phyloP scores from a whole-genome alignment of 768 basidiomycete genomes.

The Pholiota microspora region DNA sequence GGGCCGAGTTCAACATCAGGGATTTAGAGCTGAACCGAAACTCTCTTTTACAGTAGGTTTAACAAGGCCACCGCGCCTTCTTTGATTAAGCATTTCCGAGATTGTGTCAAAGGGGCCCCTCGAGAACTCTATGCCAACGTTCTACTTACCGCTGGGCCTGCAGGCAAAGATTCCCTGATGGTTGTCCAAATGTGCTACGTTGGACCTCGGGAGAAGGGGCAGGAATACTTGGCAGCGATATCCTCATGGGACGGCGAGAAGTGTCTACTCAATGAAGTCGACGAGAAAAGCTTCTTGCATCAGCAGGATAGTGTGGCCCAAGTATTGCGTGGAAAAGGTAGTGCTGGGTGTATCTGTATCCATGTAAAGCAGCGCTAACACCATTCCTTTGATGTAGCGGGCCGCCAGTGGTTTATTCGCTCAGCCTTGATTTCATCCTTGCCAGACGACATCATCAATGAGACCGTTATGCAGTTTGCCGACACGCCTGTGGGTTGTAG shows the following conservation, averaged over 20 bases:
- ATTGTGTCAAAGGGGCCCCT: constrained; percentile 88
- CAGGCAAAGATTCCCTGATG: constrained; percentile 78
- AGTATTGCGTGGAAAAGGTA: constrained; percentile 81
- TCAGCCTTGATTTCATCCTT: constrained; percentile 80
- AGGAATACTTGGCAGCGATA: constrained; percentile 77
- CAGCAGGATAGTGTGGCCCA: constrained; percentile 94
- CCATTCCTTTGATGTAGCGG: constrained; percentile 41
- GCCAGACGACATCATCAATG: constrained; percentile 82
- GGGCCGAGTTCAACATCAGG: not conserved
- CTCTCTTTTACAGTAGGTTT: constrained; percentile 62
- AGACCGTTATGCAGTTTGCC: constrained; percentile 79
- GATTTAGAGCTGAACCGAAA: constrained; percentile 9
- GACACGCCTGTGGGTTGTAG: constrained; percentile 90
- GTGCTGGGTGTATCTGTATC: constrained; percentile 1
- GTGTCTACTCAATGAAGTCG: constrained; percentile 85
- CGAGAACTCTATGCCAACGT: constrained; percentile 88
- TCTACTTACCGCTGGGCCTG: constrained; percentile 87
- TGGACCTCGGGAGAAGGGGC: constrained; percentile 70
- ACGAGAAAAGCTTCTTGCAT: constrained; percentile 84
- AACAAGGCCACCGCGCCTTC: constrained; percentile 84
- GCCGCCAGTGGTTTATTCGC: constrained; percentile 90
- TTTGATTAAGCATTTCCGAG: constrained; percentile 87
- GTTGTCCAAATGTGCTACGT: constrained; percentile 92
- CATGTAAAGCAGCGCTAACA: constrained; percentile 6
- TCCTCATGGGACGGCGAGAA: constrained; percentile 87